These are phyloP conservation scores for Conringia planisiliqua DNA, from an alignment of 345 rosid species.

Conservation along the genomic window DNA sequence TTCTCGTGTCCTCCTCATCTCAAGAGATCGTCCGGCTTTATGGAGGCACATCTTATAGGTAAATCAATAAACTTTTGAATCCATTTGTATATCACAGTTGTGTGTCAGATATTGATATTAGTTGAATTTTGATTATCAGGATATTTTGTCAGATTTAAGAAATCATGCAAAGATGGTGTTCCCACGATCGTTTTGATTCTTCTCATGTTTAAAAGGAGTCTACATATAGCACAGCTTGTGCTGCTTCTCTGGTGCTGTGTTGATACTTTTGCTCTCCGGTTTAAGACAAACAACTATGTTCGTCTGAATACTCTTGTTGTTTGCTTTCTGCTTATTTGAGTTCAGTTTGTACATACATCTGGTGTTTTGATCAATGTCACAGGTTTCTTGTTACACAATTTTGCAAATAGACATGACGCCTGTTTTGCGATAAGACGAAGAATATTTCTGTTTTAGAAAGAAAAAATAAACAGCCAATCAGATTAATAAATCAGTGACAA, in stretches of 20 bases:
- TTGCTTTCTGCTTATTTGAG: not conserved
- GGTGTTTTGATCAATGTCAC: not conserved
- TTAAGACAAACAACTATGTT: not conserved
- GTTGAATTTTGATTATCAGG: not conserved
- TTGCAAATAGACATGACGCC: not conserved
- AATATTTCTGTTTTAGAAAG: not conserved
- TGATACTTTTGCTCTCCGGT: not conserved
- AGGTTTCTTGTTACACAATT: not conserved
- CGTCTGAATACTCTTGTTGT: not conserved
- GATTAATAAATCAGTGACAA: not conserved
- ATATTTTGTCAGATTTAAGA: conserved; percentile 7
- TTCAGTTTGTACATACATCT: conserved; percentile 18
- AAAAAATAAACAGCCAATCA: not conserved
- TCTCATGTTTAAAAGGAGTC: not conserved
- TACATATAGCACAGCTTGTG: conserved; percentile 22
- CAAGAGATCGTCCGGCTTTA: conserved; percentile 87
- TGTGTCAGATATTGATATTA: not conserved
- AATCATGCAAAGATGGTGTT: conserved; percentile 13
- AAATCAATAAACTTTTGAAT: conserved; percentile 15
- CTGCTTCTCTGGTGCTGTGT: conserved; percentile 23
- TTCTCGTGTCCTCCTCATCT: conserved; percentile 74
- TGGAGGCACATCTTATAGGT: conserved; percentile 58
- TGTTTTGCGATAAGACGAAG: not conserved
- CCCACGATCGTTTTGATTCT: conserved; percentile 1
- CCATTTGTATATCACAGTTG: not conserved